phyloP scores from a whole-genome alignment of 73 alveolate genomes.

The Paramecium sexaurelia region DNA sequence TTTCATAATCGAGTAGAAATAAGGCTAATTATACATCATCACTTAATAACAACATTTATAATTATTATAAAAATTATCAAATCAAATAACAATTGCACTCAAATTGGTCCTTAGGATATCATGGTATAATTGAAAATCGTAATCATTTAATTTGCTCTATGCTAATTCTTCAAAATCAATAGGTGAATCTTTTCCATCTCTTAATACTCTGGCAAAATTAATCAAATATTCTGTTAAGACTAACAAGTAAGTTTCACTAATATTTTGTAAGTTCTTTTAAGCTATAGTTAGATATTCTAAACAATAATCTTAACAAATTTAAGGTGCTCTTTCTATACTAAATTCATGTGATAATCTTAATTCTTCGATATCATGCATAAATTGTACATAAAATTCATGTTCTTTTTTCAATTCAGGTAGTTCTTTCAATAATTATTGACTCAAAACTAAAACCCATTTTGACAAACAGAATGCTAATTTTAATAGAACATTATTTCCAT shows the following conservation, averaged over 20 bases:
- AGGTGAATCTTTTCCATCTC: slow-evolving; percentile 14
- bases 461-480: background rate
- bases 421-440: background rate
- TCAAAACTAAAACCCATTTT: background rate
- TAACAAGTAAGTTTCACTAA: background rate
- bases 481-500: slow-evolving; percentile 37
- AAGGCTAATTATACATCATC: slow-evolving; percentile 90
- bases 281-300: slow-evolving; percentile 19
- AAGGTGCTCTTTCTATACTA: background rate
- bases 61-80: background rate
- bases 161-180: slow-evolving; percentile 51
- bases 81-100: slow-evolving; percentile 44
- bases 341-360: slow-evolving; percentile 1
- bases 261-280: background rate
- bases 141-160: slow-evolving; percentile 11
- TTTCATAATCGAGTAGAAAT: too few relatives aligned
- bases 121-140: slow-evolving; percentile 7
- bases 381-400: slow-evolving; percentile 19
- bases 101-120: slow-evolving; percentile 13
- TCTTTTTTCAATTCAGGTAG: background rate
- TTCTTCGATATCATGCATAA: slow-evolving; percentile 11
- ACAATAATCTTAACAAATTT: background rate
- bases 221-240: slow-evolving; percentile 28
- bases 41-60: slow-evolving; percentile 85
- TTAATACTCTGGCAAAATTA: background rate